Evolutionary conservation across 2,329 filamentous ascomycete genomes (phyloP).

Genomic region (Venturia carpophila): DNA sequence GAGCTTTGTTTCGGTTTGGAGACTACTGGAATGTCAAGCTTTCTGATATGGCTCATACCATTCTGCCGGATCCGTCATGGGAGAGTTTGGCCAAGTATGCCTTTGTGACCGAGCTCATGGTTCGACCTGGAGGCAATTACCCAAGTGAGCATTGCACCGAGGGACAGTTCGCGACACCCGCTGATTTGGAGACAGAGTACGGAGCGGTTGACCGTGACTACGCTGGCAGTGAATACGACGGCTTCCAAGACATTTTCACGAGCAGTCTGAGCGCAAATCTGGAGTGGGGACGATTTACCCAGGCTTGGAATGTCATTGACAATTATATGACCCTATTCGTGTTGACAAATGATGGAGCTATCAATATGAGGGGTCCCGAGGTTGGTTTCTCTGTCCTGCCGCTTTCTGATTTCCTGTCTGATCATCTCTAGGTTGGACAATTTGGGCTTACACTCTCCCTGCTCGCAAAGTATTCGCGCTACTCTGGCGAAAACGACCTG

Average conservation of each 20-base stretch:
- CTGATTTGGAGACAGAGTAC: background rate
- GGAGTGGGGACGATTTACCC: constrained; percentile 14
- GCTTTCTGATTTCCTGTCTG: background rate
- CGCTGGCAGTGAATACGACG: constrained; percentile 13
- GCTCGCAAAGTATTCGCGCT: constrained; percentile 13
- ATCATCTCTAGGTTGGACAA: constrained; percentile 11
- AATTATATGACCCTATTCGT: constrained; percentile 16
- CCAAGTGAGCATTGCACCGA: background rate
- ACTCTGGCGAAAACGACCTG: constrained; percentile 10
- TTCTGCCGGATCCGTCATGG: constrained; percentile 16
- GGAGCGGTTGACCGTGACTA: constrained; percentile 12
- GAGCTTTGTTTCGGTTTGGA: constrained; percentile 12
- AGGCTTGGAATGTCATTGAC: constrained; percentile 14
- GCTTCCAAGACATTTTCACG: constrained; percentile 17
- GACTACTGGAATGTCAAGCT: constrained; percentile 16
- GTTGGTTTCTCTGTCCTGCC: background rate
- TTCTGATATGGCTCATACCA: background rate
- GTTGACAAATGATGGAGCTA: background rate
- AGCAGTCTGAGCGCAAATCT: constrained; percentile 14
- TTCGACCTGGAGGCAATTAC: constrained; percentile 15
- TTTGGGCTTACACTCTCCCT: constrained; percentile 16
- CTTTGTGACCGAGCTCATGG: constrained; percentile 16
- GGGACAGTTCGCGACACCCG: background rate
- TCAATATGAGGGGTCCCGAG: constrained; percentile 18
- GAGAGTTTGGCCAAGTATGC: constrained; percentile 13